A percentile compares a stretch with the other conserved stretches of the same genome.
phyloP scores from a whole-genome alignment of 108 stramenopile genomes.

The Cylindrotheca closterium region DNA sequence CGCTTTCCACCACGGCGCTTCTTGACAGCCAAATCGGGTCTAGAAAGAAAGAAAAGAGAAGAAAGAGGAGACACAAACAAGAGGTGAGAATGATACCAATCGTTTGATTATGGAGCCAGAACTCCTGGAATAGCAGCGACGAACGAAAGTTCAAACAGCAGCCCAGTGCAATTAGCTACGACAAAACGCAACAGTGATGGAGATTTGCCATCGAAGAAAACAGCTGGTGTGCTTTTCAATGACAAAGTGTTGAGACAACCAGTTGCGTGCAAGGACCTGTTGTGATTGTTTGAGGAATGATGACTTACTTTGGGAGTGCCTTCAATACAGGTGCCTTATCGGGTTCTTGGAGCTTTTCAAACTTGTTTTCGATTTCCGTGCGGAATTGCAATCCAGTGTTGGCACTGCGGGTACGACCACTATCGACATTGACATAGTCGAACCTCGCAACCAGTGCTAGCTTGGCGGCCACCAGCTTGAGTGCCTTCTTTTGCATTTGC shows the following conservation, averaged over 20 bases:
- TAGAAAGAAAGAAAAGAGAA: constrained; percentile 9
- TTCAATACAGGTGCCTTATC: constrained; percentile 88
- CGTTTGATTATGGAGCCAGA: background rate
- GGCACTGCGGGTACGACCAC: constrained; percentile 48
- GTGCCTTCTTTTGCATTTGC: constrained; percentile 73
- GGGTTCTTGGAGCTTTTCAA: constrained; percentile 93
- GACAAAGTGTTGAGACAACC: constrained; percentile 19
- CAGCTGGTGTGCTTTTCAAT: background rate
- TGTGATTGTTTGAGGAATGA: too few species aligned
- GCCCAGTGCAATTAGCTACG: background rate
- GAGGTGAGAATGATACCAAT: constrained; percentile 2
- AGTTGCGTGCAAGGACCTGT: too few species aligned
- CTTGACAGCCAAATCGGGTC: constrained; percentile 83
- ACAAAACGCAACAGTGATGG: too few species aligned
- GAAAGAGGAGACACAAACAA: background rate
- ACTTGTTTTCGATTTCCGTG: constrained; percentile 68
- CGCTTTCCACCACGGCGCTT: constrained; percentile 94
- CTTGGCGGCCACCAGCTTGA: constrained; percentile 88
- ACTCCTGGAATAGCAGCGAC: background rate
- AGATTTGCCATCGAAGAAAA: too few species aligned
- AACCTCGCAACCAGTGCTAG: constrained; percentile 72
- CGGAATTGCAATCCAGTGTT: constrained; percentile 55
- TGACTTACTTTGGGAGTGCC: constrained; percentile 93
- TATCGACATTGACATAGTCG: constrained; percentile 80
- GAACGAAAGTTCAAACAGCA: background rate